Percentiles rank a stretch among this genome's conserved stretches.
phyloP scores from a whole-genome alignment of 805 yeast genomes.

The Kluyveromyces starmeri region DNA sequence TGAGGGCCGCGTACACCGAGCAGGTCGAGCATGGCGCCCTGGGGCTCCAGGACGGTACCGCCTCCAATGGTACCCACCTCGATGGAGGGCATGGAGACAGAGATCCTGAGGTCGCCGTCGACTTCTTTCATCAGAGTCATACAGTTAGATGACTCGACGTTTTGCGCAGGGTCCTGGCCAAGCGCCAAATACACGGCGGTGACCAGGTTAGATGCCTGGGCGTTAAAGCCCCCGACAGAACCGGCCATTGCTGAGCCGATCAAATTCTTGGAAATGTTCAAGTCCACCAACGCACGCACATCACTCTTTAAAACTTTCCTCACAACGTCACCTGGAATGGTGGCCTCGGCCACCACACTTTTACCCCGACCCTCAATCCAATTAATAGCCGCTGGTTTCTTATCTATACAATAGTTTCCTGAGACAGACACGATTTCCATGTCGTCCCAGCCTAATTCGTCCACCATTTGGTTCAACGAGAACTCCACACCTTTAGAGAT shows the following conservation, averaged over 20 bases:
- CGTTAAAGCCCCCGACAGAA: constrained; percentile 94
- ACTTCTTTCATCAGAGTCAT: constrained; percentile 86
- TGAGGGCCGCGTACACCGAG: constrained; percentile 96
- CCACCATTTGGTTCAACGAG: constrained; percentile 74
- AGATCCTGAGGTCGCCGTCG: constrained; percentile 74
- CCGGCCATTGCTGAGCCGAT: constrained; percentile 99
- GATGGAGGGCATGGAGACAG: constrained; percentile 98
- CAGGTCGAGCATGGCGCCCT: constrained; percentile 89
- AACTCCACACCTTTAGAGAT: constrained; percentile 95
- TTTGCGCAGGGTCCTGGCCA: constrained; percentile 99
- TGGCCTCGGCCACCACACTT: constrained; percentile 93
- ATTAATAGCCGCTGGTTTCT: constrained; percentile 95
- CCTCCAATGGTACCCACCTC: constrained; percentile 99
- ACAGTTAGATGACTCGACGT: constrained; percentile 95
- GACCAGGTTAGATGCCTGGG: constrained; percentile 94
- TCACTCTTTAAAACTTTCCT: constrained; percentile 78
- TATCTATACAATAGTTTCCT: constrained; percentile 96
- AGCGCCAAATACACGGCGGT: constrained; percentile 92
- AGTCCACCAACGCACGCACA: constrained; percentile 84
- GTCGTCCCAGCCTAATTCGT: constrained; percentile 86
- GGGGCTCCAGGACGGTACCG: constrained; percentile 96
- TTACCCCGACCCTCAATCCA: constrained; percentile 99
- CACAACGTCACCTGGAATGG: constrained; percentile 76
- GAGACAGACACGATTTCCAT: constrained; percentile 90
- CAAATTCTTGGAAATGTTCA: constrained; percentile 81